Percentiles rank a stretch among this genome's conserved stretches.
phyloP scores from a whole-genome alignment of 1,284 basidiomycete species.

The Boletus semigastroideus region DNA sequence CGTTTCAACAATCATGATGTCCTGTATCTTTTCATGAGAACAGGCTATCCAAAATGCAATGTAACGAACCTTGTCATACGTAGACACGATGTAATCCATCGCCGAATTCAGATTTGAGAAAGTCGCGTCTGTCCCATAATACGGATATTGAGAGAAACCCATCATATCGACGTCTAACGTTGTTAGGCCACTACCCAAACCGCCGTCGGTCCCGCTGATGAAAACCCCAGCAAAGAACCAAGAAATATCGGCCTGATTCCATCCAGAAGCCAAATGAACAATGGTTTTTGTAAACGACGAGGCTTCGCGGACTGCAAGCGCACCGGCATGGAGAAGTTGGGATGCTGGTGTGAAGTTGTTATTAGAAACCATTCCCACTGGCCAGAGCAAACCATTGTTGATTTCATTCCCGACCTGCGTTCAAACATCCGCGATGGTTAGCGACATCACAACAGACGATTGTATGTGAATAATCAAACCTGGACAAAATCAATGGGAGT shows the following conservation, averaged over 20 bases:
- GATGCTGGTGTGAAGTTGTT: slow-evolving; percentile 11
- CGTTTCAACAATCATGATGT: slow-evolving; percentile 19
- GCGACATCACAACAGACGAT: neutral
- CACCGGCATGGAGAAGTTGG: slow-evolving; percentile 18
- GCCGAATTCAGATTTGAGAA: slow-evolving; percentile 6
- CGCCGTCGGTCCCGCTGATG: neutral
- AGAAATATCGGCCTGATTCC: slow-evolving; percentile 4
- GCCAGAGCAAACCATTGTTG: slow-evolving; percentile 16
- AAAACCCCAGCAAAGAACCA: slow-evolving; percentile 15
- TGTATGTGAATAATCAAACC: slow-evolving; percentile 2
- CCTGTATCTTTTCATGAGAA: slow-evolving; percentile 10
- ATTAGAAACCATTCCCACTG: slow-evolving; percentile 9
- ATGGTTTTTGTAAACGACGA: slow-evolving; percentile 13
- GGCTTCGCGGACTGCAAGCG: slow-evolving; percentile 12
- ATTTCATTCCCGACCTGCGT: slow-evolving; percentile 20
- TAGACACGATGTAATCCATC: slow-evolving; percentile 5
- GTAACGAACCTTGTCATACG: slow-evolving; percentile 13
- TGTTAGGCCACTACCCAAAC: slow-evolving; percentile 5
- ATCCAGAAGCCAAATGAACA: slow-evolving; percentile 14
- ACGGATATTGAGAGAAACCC: slow-evolving; percentile 14
- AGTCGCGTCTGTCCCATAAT: slow-evolving; percentile 8
- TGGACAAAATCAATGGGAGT: slow-evolving; percentile 16
- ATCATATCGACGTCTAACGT: slow-evolving; percentile 11
- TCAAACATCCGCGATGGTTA: neutral
- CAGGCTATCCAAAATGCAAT: neutral